Percentiles rank a stretch among this genome's conserved stretches.
phyloP scores from a whole-genome alignment of 179 eudicot species.

The Nepenthes alata region DNA sequence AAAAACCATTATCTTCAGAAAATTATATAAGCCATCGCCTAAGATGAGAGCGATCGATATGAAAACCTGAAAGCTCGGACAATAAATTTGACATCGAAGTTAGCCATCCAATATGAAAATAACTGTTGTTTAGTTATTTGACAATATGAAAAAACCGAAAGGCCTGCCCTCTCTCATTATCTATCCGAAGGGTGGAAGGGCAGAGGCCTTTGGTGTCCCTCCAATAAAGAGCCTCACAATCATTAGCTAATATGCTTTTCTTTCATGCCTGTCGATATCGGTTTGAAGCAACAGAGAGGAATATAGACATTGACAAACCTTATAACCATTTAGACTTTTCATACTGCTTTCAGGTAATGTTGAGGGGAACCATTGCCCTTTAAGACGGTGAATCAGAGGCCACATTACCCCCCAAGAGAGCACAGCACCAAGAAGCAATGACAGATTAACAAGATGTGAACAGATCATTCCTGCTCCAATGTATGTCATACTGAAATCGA shows the following conservation, averaged over 20 bases:
- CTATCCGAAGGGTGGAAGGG: too few relatives aligned
- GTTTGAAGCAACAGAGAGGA: too few relatives aligned
- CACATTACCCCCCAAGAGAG: slow-evolving; percentile 94
- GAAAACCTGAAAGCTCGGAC: slow-evolving; percentile 49
- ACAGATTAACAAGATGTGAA: slow-evolving; percentile 76
- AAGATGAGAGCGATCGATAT: slow-evolving; percentile 73
- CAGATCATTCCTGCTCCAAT: slow-evolving; percentile 98
- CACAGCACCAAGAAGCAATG: slow-evolving; percentile 76
- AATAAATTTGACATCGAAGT: not conserved
- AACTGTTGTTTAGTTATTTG: too few relatives aligned
- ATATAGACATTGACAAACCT: slow-evolving; percentile 22
- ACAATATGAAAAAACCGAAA: too few relatives aligned
- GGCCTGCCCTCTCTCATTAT: too few relatives aligned
- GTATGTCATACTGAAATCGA: slow-evolving; percentile 90
- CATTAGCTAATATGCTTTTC: too few relatives aligned
- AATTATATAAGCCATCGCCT: slow-evolving; percentile 84
- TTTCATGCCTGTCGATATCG: too few relatives aligned
- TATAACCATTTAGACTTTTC: slow-evolving; percentile 85
- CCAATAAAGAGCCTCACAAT: too few relatives aligned
- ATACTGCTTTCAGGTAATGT: slow-evolving; percentile 59
- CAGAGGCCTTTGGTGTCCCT: too few relatives aligned
- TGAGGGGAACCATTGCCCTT: slow-evolving; percentile 70
- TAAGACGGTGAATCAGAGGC: slow-evolving; percentile 52
- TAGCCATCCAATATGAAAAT: too few relatives aligned
- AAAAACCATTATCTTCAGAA: slow-evolving; percentile 50